phyloP scores from a whole-genome alignment of 176 grass and related monocot genomes.

The Avena atlantica region DNA sequence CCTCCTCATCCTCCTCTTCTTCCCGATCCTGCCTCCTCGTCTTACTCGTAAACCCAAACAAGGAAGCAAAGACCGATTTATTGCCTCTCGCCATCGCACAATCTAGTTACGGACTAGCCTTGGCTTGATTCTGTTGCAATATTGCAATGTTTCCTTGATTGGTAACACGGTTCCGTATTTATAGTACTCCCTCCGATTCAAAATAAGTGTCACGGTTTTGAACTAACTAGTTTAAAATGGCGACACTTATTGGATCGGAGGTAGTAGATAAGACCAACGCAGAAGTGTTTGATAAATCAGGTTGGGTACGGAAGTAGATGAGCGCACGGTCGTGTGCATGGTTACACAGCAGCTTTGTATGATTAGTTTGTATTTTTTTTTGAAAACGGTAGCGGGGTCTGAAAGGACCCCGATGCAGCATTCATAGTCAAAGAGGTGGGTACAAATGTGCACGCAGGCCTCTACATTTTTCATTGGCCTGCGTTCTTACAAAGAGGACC shows the following conservation, averaged over 20 bases:
- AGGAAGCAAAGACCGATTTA: conserved; percentile 39
- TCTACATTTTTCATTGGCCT: too few species aligned
- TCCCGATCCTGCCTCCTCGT: not conserved
- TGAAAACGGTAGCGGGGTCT: too few species aligned
- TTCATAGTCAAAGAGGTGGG: too few species aligned
- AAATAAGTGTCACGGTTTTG: too few species aligned
- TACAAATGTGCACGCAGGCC: too few species aligned
- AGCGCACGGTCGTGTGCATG: not conserved
- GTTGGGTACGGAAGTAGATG: conserved; percentile 3
- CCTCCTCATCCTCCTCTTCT: not conserved
- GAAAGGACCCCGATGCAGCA: too few species aligned
- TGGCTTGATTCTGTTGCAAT: not conserved
- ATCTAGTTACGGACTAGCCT: too few species aligned
- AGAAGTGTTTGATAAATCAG: not conserved
- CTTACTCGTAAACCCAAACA: conserved; percentile 33
- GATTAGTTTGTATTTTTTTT: conserved; percentile 13
- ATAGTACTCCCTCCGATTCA: conserved; percentile 6
- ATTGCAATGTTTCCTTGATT: conserved; percentile 30
- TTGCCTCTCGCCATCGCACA: conserved; percentile 40
- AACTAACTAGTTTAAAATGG: too few species aligned
- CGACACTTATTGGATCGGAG: too few species aligned
- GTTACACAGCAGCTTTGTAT: conserved; percentile 53
- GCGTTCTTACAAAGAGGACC: too few species aligned
- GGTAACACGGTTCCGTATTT: conserved; percentile 34
- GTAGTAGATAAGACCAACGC: not conserved